Evolutionary conservation across 805 yeast species (phyloP).

Genomic region (Kregervanrija delftensis): DNA sequence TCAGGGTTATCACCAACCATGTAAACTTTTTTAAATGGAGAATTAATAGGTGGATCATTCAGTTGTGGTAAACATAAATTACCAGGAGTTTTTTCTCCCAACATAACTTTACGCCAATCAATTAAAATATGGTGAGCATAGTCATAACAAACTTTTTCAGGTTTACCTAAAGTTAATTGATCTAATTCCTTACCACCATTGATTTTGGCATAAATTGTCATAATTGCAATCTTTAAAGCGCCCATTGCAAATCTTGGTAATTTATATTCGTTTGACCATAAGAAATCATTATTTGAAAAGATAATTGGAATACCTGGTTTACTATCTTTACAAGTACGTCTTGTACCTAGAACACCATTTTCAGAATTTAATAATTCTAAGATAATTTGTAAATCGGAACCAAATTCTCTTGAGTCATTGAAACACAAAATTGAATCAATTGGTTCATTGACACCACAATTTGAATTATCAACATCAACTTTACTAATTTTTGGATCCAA

Average conservation of each 20-base stretch:
- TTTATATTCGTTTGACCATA: slow-evolving; percentile 80
- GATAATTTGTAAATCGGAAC: slow-evolving; percentile 74
- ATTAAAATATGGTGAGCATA: slow-evolving; percentile 71
- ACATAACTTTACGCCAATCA: slow-evolving; percentile 38
- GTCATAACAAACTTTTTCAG: slow-evolving; percentile 70
- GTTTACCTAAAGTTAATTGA: slow-evolving; percentile 71
- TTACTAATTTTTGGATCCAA: slow-evolving; percentile 24
- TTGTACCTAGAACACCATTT: slow-evolving; percentile 59
- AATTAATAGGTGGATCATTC: slow-evolving; percentile 30
- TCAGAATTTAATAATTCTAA: slow-evolving; percentile 62
- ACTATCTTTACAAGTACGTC: slow-evolving; percentile 27
- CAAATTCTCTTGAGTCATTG: slow-evolving; percentile 86
- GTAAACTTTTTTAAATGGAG: slow-evolving; percentile 58
- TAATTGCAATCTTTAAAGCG: slow-evolving; percentile 61
- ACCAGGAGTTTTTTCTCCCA: slow-evolving; percentile 12
- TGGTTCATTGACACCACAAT: slow-evolving; percentile 28
- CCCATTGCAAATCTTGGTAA: slow-evolving; percentile 90
- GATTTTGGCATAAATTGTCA: slow-evolving; percentile 42
- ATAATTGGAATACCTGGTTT: slow-evolving; percentile 63
- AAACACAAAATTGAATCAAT: slow-evolving; percentile 78
- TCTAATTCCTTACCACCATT: slow-evolving; percentile 37
- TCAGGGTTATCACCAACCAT: slow-evolving; percentile 99
- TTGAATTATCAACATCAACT: slow-evolving; percentile 19
- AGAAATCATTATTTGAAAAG: slow-evolving; percentile 75
- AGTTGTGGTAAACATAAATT: slow-evolving; percentile 35